These are phyloP conservation scores for Leucocoprinus birnbaumii DNA, from an alignment of 768 basidiomycete species.

Conservation along the genomic window DNA sequence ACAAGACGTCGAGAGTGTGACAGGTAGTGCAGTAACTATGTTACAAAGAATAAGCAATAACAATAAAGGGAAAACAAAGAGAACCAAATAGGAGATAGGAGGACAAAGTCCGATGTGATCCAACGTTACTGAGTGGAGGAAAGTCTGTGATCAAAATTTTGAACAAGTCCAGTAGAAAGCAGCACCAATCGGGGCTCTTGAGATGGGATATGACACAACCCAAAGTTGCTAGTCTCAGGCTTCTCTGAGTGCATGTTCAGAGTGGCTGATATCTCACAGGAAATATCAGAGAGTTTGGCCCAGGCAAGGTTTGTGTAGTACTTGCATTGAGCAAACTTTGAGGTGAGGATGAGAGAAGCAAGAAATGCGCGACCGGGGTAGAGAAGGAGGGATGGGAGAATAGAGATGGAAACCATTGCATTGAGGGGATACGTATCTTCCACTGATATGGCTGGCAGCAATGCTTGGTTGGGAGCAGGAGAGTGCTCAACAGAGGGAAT, in stretches of 20 bases:
- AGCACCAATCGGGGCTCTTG: no score
- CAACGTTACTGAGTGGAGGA: no score
- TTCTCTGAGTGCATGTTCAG: conserved; percentile 85
- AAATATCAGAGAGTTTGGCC: conserved; percentile 90
- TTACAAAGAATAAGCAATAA: no score
- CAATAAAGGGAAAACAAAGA: no score
- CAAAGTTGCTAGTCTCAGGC: conserved; percentile 92
- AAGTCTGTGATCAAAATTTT: no score
- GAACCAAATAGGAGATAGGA: no score
- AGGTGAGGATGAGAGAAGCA: conserved; percentile 83
- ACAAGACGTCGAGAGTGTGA: no score
- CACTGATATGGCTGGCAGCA: conserved; percentile 15
- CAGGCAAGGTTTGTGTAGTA: conserved; percentile 93
- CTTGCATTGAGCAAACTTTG: conserved; percentile 91
- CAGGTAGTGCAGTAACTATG: no score
- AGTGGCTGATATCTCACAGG: conserved; percentile 82
- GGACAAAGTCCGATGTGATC: no score
- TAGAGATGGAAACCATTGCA: conserved; percentile 18
- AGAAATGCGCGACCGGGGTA: conserved; percentile 90
- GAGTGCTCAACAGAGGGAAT: background rate
- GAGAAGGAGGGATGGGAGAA: conserved; percentile 76
- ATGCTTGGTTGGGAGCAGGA: background rate
- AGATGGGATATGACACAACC: no score
- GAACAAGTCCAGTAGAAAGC: no score
- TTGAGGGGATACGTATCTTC: conserved; percentile 15